Percentiles rank a stretch among this genome's conserved stretches.
These are phyloP conservation scores for Solanum paucissectum DNA, from an alignment of 257 asterid genomes.

Conservation along the genomic window DNA sequence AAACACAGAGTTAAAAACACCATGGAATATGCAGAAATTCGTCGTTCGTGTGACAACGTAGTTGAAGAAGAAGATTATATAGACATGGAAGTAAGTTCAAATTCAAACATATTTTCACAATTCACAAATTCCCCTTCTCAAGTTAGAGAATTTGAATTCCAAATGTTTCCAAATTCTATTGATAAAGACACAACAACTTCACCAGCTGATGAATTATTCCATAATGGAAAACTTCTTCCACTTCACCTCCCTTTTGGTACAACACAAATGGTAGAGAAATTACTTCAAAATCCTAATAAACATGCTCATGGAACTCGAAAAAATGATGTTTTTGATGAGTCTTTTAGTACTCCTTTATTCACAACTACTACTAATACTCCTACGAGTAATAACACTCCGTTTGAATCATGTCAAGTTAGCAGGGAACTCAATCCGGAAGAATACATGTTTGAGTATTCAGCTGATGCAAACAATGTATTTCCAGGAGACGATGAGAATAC, in stretches of 20 bases:
- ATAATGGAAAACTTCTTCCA: constrained; percentile 89
- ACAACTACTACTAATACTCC: constrained; percentile 27
- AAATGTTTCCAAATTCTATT: constrained; percentile 52
- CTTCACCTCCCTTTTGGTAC: constrained; percentile 85
- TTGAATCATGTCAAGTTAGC: constrained; percentile 71
- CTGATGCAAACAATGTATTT: constrained; percentile 1
- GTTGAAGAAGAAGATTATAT: constrained; percentile 56
- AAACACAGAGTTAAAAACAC: background rate
- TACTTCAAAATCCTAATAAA: constrained; percentile 24
- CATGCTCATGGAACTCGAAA: background rate
- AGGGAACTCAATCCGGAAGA: constrained; percentile 43
- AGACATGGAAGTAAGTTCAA: constrained; percentile 55
- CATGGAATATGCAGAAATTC: background rate
- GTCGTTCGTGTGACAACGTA: constrained; percentile 18
- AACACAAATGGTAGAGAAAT: constrained; percentile 64
- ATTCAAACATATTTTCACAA: constrained; percentile 24
- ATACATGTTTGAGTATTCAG: constrained; percentile 22
- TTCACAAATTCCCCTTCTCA: constrained; percentile 12
- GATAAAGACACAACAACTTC: constrained; percentile 50
- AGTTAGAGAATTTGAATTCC: constrained; percentile 69
- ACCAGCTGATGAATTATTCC: constrained; percentile 84
- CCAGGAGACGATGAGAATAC: background rate
- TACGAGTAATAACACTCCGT: constrained; percentile 39
- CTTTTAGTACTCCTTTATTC: constrained; percentile 48
- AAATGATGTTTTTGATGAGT: constrained; percentile 9